Evolutionary conservation across 139 green algal species (phyloP), one percentile per base, ranked within the genome.

Genomic region (Medakamo hakoo): DNA sequence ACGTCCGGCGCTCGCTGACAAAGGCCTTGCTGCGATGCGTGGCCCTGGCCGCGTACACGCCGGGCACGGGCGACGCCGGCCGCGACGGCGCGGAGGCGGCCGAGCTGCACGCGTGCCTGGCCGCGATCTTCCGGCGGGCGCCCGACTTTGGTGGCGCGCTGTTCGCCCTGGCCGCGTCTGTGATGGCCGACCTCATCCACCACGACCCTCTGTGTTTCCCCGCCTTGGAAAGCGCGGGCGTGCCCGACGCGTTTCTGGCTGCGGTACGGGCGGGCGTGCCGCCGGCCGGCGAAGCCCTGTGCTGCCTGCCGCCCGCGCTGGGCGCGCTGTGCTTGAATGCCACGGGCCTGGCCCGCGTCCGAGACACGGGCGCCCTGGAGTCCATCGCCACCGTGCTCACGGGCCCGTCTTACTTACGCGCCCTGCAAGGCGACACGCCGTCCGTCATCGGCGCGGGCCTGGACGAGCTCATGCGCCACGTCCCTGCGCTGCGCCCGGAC

Each of bases 401-500:
- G 18, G 67, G 56, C 27, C 63, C 63, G 29, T 59, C 58, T 20
- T 82, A 76, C 63, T 48, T 76, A 9, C 63, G 72, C 27, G 64
- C 78, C 27, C 58, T 79, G 27, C 63, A 73, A 74, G 67, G 68
- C 61, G 90, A 97, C 55, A 88, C 80, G 1, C 73, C 87, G 1
- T 73, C 67, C 19, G 72, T 90, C 3, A 66, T 97, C 16, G 91
- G 91, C 0, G 66, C 78, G 0, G 77, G 80, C 3, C 60, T 97
- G 56, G 90, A 97, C 68, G 91, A 97, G 78, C 74, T 96, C 32
- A 75, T 97, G 69, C 75, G 90, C 27, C 90, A 95, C 68, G 82
- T 88, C 28, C 78, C 81, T 3, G 60, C 64, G 2, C 75, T 97
- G 48, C 73, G 82, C 4, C 49, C 62, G 16, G 76, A 85, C 20